Evolutionary conservation across 2,329 filamentous ascomycete genomes (phyloP), one percentile per base, ranked within the genome.

Genomic region (Alternaria sp.): DNA sequence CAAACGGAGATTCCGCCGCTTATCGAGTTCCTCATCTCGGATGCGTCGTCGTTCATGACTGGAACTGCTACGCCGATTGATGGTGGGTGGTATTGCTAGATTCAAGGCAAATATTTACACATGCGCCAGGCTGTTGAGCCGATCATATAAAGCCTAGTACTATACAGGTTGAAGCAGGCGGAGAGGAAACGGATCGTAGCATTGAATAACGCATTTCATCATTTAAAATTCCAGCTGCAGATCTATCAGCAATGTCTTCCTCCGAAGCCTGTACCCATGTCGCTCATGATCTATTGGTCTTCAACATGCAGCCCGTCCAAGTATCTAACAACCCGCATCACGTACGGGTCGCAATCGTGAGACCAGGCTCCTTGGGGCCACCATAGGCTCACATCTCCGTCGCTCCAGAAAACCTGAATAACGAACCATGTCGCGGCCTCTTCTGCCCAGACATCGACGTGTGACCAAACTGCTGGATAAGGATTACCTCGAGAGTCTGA

Each of bases 1-100:
- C 69, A 76, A 46, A 74, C 74, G 37, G 81, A 82, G 61, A 73
- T 80, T 0, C 84, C 83, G 10, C 79, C 81, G n/a, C 75, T 84
- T 1, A 80, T 85, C 26, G 78, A 82, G n/a, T 86, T 84, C 47
- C 66, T 86, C 63, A 71, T 86, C 18, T 82, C 82, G 46, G 80
- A 83, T 61, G 80, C 82, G 10, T 73, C 80, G 2, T 82, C 80
- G 3, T 85, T 81, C 69, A 82, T 84, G 2, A 86, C 84, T 1
- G 84, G 84, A 0, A 75, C 79, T 10, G 78, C 82, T 5, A 78
- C 82, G 50, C 80, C 74, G 55, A 81, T 85, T 21, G 84, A 86
- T 72, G 84, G 84, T 5, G 84, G 82, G 0, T 84, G 81, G 79
- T 68, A 59, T 30, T 76, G 72, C 63, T 76, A 72, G 65, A 46